A percentile compares a stretch with the other conserved stretches of the same genome.
Conservation (phyloP, 176 grass and related monocot species). For the Lolium rigidum region DNA sequence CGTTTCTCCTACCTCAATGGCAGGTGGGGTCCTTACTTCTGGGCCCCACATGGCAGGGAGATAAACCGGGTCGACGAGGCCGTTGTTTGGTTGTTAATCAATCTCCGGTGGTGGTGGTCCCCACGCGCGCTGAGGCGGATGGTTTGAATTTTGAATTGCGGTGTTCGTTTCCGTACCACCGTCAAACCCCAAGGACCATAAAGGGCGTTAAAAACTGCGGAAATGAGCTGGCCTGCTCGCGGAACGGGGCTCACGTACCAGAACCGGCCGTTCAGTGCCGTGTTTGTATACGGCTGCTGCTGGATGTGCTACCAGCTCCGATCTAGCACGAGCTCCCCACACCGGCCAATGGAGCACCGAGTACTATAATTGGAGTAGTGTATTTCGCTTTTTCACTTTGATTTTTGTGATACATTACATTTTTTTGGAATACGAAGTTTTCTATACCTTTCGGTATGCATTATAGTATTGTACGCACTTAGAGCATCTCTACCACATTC, state of each 20-base stretch:
- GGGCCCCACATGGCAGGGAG: not conserved
- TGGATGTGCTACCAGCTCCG: not conserved
- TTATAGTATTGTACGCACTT: too few relatives aligned
- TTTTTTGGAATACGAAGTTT: too few relatives aligned
- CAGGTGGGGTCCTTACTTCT: conserved; percentile 40
- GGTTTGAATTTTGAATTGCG: conserved; percentile 62
- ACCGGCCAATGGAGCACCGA: not conserved
- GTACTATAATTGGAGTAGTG: too few relatives aligned
- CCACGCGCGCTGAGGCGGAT: not conserved
- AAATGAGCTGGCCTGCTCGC: not conserved
- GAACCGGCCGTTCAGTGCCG: not conserved
- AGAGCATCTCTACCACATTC: too few relatives aligned
- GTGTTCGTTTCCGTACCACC: conserved; percentile 26
- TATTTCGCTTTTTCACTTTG: too few relatives aligned
- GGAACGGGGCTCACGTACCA: not conserved
- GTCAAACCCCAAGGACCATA: conserved; percentile 26
- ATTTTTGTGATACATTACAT: too few relatives aligned
- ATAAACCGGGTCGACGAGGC: not conserved
- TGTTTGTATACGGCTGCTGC: not conserved
- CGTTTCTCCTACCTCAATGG: conserved; percentile 29
- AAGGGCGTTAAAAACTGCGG: conserved; percentile 36
- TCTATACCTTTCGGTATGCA: too few relatives aligned
- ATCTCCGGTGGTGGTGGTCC: not conserved
- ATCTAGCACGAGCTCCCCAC: not conserved
- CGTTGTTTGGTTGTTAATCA: conserved; percentile 46